Evolutionary conservation across 140 eudicot species (phyloP).

Genomic region (Erigeron philadelphicus): DNA sequence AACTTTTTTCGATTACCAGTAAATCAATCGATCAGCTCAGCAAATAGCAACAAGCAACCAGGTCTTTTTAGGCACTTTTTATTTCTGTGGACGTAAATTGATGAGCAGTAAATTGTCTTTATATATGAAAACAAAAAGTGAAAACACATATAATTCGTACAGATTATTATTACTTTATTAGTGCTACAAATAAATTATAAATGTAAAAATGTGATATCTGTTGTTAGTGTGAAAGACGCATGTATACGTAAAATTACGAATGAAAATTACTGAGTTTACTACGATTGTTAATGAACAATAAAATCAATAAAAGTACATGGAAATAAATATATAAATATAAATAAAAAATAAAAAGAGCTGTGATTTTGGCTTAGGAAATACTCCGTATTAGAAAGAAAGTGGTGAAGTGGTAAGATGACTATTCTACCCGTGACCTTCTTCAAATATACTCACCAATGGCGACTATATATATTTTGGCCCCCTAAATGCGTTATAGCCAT

Average conservation of each 20-base stretch:
- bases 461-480: slow-evolving; percentile 6
- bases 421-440: background rate
- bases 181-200: too few species aligned
- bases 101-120: background rate
- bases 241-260: too few species aligned
- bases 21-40: background rate
- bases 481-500: background rate
- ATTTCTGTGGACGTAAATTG: background rate
- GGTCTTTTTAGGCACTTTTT: slow-evolving; percentile 6
- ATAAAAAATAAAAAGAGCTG: too few species aligned
- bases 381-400: background rate
- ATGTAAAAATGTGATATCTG: too few species aligned
- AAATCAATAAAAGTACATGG: too few species aligned
- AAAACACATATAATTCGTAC: too few species aligned
- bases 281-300: too few species aligned
- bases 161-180: too few species aligned
- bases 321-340: too few species aligned
- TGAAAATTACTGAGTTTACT: too few species aligned
- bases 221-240: too few species aligned
- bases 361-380: background rate
- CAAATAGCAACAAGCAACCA: slow-evolving; percentile 13
- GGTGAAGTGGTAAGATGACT: background rate
- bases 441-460: background rate
- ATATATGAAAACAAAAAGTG: too few species aligned
- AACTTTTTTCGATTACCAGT: slow-evolving; percentile 4